Conservation (phyloP, 148 eudicot species). For the Vaccinium corymbosum region DNA sequence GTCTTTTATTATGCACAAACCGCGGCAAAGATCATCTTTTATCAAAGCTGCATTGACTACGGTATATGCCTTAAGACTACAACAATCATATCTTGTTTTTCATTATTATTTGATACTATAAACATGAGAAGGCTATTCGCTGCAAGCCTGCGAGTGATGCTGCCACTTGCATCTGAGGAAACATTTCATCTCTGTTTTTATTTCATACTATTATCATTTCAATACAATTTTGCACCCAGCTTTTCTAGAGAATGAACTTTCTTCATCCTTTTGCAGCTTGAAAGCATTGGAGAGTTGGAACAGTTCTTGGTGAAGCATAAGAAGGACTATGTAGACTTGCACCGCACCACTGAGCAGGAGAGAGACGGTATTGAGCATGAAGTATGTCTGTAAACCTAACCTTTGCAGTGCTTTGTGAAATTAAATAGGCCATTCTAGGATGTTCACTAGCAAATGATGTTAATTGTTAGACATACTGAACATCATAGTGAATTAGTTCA, state of each 20-base stretch:
- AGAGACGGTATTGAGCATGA: conserved; percentile 97
- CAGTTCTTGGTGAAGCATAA: conserved; percentile 75
- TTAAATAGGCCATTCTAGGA: neutral
- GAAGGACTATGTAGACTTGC: conserved; percentile 87
- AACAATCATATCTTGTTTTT: neutral
- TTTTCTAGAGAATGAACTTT: neutral
- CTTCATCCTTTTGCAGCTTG: conserved; percentile 48
- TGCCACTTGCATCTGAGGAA: neutral
- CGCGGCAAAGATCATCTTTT: conserved; percentile 71
- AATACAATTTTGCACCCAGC: neutral
- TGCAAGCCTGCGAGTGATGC: neutral
- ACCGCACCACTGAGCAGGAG: conserved; percentile 90
- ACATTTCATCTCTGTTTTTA: neutral
- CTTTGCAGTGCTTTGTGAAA: neutral
- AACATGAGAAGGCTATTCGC: neutral
- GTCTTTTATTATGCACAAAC: conserved; percentile 86
- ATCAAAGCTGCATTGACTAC: conserved; percentile 78
- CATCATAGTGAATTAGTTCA: neutral
- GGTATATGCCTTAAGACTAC: conserved; percentile 30
- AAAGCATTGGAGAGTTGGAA: conserved; percentile 71
- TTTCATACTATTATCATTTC: neutral
- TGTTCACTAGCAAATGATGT: neutral
- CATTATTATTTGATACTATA: neutral
- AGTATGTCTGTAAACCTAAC: conserved; percentile 44
- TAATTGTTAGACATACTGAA: neutral